Conservation (phyloP, 306 rosid genomes). For the Cyamopsis tetragonoloba region DNA sequence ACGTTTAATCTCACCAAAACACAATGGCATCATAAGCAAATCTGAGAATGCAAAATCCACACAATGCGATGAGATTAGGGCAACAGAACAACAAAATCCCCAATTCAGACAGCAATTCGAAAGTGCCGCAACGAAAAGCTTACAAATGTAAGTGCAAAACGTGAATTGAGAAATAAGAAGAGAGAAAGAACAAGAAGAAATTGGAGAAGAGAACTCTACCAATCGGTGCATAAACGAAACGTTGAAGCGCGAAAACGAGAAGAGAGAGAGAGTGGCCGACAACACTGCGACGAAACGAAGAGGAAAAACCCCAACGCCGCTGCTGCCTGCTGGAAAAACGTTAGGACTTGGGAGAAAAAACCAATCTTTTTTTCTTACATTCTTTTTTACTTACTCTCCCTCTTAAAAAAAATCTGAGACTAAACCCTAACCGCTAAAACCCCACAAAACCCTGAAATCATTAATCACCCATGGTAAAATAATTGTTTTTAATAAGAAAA, state of each 20-base stretch:
- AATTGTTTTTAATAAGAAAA: neutral
- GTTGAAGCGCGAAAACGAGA: neutral
- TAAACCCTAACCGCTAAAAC: slow-evolving; percentile 61
- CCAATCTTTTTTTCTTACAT: neutral
- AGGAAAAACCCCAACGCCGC: slow-evolving; percentile 7
- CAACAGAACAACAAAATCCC: slow-evolving; percentile 19
- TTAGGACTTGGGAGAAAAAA: neutral
- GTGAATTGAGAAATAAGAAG: neutral
- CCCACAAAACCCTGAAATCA: slow-evolving; percentile 28
- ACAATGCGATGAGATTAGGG: slow-evolving; percentile 4
- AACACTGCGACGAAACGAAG: slow-evolving; percentile 13
- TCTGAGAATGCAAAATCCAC: neutral
- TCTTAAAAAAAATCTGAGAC: neutral
- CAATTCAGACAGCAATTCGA: neutral
- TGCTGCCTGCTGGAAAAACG: slow-evolving; percentile 20
- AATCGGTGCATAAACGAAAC: slow-evolving; percentile 5
- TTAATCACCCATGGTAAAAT: neutral
- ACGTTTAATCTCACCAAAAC: neutral
- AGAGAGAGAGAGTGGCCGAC: slow-evolving; percentile 18
- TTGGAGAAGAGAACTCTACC: neutral
- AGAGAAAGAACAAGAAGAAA: neutral
- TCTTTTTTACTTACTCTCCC: neutral
- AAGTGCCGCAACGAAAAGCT: neutral
- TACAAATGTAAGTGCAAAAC: neutral
- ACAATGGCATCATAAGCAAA: slow-evolving; percentile 6